Percentiles rank a stretch among this genome's conserved stretches.
These are phyloP conservation scores for Yueomyces sp. DNA, from an alignment of 1,139 yeast species.

Conservation along the genomic window DNA sequence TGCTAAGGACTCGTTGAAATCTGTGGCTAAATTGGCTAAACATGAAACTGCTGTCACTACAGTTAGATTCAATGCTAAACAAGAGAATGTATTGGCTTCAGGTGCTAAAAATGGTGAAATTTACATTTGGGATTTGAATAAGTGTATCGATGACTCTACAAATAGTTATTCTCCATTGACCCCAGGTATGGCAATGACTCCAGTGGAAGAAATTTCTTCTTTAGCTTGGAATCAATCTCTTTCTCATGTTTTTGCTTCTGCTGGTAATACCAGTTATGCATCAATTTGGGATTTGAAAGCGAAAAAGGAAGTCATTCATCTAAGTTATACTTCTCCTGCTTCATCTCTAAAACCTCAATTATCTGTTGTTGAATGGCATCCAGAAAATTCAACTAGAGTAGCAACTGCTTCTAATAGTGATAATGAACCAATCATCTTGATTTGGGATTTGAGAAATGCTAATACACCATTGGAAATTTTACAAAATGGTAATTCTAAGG, in stretches of 20 bases:
- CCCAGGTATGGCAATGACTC: slow-evolving; percentile 73
- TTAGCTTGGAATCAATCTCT: slow-evolving; percentile 86
- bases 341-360: slow-evolving; percentile 40
- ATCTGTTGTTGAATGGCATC: slow-evolving; percentile 79
- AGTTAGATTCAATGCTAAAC: slow-evolving; percentile 67
- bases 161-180: slow-evolving; percentile 39
- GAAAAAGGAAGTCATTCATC: slow-evolving; percentile 77
- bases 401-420: slow-evolving; percentile 83
- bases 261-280: slow-evolving; percentile 71
- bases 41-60: slow-evolving; percentile 66
- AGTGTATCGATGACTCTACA: slow-evolving; percentile 21
- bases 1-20: slow-evolving; percentile 31
- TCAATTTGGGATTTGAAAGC: slow-evolving; percentile 91
- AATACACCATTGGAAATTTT: slow-evolving; percentile 73
- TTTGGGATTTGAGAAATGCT: slow-evolving; percentile 93
- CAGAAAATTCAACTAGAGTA: slow-evolving; percentile 69
- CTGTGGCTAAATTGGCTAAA: slow-evolving; percentile 38
- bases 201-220: slow-evolving; percentile 69
- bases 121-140: slow-evolving; percentile 76
- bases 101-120: slow-evolving; percentile 81
- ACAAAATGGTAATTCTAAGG: slow-evolving; percentile 64
- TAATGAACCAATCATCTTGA: slow-evolving; percentile 62
- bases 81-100: slow-evolving; percentile 62
- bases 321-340: slow-evolving; percentile 46
- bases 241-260: slow-evolving; percentile 81